Base-by-base conservation (phyloP, 257 asterid genomes). In the Solanum chilense region DNA sequence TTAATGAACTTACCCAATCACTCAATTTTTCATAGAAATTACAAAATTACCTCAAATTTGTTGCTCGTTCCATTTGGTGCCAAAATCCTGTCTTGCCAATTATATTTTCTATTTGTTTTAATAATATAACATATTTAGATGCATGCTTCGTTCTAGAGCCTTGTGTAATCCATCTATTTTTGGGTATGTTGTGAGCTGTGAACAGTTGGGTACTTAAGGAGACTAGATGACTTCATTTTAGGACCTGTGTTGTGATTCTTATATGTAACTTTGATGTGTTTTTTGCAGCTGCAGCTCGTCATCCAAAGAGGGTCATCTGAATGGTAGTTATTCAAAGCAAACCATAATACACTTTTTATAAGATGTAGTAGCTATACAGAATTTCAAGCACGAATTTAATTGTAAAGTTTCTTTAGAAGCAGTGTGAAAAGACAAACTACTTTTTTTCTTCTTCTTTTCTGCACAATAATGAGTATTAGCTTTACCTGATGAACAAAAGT, bases 241-340 rank as follows among this genome's bases (percentile, higher is more conserved):
- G 73, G 88, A 70, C 71, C 23, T 52, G 23, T 56, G 25, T 70
- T 35, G 37, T 21, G 83, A 74, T 49, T 29, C 66, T 52, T 52
- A 4, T 71, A 45, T 35, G 39, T 35, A 35, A 84, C 71, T 23
- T 85, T 41, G 77, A 23, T 85, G 85, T 85, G 86, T 81, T 62
- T 85, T 70, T 90, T 92, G 91, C 95, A 97, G 99, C 98, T 20
- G 94, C 98, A 71, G 96, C 98, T 88, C 99, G 98, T 86, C 98
- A 94, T 87, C 91, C 94, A 3, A 97, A 93, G 89, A 95, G 93
- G 75, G 92, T 94, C 86, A 82, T 87, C 89, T 97, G 94, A 94
- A 86, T 23, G 35, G 42, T 25, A 27, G 58, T 45, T 16, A 49
- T 69, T 47, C 23, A 31, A 27, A 84, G 41, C 12, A 44, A 84